Conservation (phyloP, 2,329 filamentous ascomycete genomes). For the Scedosporium boydii region DNA sequence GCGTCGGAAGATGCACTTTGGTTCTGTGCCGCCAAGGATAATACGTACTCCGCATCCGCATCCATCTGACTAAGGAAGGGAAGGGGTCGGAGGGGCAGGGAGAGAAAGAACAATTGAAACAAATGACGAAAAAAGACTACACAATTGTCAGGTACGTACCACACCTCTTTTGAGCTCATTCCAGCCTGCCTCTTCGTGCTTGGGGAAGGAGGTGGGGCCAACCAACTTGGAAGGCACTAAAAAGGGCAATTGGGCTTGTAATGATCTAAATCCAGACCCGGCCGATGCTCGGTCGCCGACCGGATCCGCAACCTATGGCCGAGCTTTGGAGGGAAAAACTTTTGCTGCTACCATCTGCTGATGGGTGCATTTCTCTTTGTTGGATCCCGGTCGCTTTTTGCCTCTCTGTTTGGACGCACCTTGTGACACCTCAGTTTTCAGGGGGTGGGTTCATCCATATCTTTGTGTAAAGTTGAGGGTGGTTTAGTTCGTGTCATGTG, state of each 20-base stretch:
- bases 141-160: too few relatives aligned
- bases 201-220: too few relatives aligned
- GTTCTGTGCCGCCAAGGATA: neutral
- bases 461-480: neutral
- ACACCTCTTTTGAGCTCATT: too few relatives aligned
- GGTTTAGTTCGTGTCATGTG: neutral
- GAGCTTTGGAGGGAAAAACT: neutral
- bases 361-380: conserved; percentile 3
- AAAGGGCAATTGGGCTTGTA: too few relatives aligned
- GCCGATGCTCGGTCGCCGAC: conserved; percentile 6
- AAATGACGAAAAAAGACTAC: too few relatives aligned
- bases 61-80: neutral
- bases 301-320: conserved; percentile 1
- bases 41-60: neutral
- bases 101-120: too few relatives aligned
- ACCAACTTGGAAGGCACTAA: too few relatives aligned
- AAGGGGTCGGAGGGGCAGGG: neutral
- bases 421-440: neutral
- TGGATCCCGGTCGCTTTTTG: neutral
- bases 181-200: too few relatives aligned
- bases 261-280: neutral
- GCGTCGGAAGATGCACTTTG: neutral
- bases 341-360: neutral
- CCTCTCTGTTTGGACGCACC: neutral
- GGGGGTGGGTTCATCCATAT: neutral